Base-by-base conservation (phyloP, 805 yeast species). In the Trichomonascus vanleenenianus region DNA sequence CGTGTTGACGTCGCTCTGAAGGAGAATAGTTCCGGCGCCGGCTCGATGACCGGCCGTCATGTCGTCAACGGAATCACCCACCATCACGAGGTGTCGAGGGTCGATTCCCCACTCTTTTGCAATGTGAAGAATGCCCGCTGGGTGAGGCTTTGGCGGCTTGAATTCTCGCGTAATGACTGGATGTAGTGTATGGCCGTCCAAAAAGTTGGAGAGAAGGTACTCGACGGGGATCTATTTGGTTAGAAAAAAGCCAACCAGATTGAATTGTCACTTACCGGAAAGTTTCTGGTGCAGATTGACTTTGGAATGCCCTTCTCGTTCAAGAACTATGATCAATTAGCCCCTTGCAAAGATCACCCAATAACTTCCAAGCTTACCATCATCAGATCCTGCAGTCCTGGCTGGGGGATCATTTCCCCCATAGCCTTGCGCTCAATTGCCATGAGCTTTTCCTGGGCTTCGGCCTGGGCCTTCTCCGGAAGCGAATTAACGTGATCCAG, bases 21-120 rank as follows among this genome's bases (percentile, higher is more conserved):
- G 61, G 43, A 82, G 62, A 2, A 81, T 65, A 0, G 85, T 73
- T 2, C 72, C 65, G 37, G 76, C 74, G 0, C 87, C 87, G 1
- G 88, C 87, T n/a, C 64, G 53, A 27, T 68, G 58, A 2, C 86
- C 88, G 27, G 84, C 76, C 36, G 55, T 62, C 79, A 82, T 77
- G 55, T 82, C 89, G 60, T 82, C 88, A 35, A 68, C 60, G 0
- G 87, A 81, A 57, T 82, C 88, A 10, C 89, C 89, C 12, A 82
- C 83, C 88, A 82, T 82, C 4, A 81, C 57, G 27, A 81, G 50
- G 34, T 73, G 65, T 14, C 60, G 52, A 0, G 83, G 76, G 1
- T 60, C 53, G 14, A 74, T 41, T 1, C 66, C 49, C 79, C 83
- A 76, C 2, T 54, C 42, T 33, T 64, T 48, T 2, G 81, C 75